Base-by-base conservation (phyloP, 352 stramenopile species). In the Phytophthora pini region DNA sequence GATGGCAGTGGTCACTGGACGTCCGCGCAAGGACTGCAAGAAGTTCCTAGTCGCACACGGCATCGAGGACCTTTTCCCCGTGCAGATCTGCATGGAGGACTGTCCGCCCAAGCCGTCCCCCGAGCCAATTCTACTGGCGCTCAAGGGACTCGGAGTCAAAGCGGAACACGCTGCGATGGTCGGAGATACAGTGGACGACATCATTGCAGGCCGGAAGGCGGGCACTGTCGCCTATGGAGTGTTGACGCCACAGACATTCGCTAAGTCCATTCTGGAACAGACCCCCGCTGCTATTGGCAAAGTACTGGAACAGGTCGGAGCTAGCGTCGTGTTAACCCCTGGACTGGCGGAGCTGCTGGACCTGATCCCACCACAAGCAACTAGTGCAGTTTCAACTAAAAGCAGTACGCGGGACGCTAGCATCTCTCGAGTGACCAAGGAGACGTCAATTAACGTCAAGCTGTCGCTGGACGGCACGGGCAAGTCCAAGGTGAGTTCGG, bases 101-200 rank as follows among this genome's bases (percentile, higher is more conserved):
- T 93, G 89, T 44, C 77, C 88, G 24, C 89, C 94, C 13, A 99
- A 99, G 71, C 97, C 97, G 13, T 94, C 96, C 55, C 93, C 96
- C 2, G 93, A 94, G 66, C 94, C 95, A 0, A 84, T 99, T 31
- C 41, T 70, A 22, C 68, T 94, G 43, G 93, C 89, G 40, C 89
- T 97, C 34, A 84, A 97, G 56, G 72, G 79, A 7, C 76, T 99
- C n/a, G 76, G 73, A 15, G 78, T 98, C 6, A 56, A 80, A 13
- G 77, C 94, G 0, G 63, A 75, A 22, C 65, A 92, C 49, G 93
- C 91, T 1, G 79, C 89, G 43, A 98, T 99, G 84, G 80, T 99
- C 5, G 97, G 97, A 9, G 97, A 99, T 77, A 99, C 97, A 5
- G 95, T 98, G 5, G 97, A 99, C 70, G 97, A 99, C 70, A 92